phyloP scores from a whole-genome alignment of 345 rosid species.

The Litchi chinensis region DNA sequence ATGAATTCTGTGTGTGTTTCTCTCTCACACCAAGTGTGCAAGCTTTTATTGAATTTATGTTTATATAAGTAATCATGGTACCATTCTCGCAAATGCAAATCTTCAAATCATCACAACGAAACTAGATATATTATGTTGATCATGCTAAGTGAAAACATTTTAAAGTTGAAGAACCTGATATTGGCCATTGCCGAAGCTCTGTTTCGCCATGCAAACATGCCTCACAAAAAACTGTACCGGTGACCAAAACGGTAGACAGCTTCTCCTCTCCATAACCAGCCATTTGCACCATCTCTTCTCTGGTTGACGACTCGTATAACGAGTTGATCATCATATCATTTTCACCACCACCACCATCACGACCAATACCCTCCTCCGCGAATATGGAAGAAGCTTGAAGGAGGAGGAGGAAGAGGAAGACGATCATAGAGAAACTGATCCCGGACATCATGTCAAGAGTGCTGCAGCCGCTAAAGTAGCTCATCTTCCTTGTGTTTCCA shows the following conservation, averaged over 20 bases:
- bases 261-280: slow-evolving; percentile 77
- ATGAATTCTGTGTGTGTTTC: no score
- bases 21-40: no score
- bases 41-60: no score
- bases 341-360: neutral
- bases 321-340: neutral
- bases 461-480: slow-evolving; percentile 34
- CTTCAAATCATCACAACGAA: no score
- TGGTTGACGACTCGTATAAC: slow-evolving; percentile 28
- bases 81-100: no score
- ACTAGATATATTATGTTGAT: no score
- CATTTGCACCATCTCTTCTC: slow-evolving; percentile 58
- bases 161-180: slow-evolving; percentile 37
- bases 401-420: slow-evolving; percentile 11
- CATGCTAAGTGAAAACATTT: no score
- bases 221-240: slow-evolving; percentile 51
- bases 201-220: slow-evolving; percentile 30
- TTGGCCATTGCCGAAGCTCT: slow-evolving; percentile 43
- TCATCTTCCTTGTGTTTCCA: slow-evolving; percentile 47
- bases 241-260: slow-evolving; percentile 57
- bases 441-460: slow-evolving; percentile 1
- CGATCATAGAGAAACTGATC: slow-evolving; percentile 6
- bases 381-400: slow-evolving; percentile 4
- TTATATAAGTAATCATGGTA: no score
- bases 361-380: slow-evolving; percentile 10